Base-by-base conservation (phyloP, 805 yeast species). In the Barnettozyma pratensis region DNA sequence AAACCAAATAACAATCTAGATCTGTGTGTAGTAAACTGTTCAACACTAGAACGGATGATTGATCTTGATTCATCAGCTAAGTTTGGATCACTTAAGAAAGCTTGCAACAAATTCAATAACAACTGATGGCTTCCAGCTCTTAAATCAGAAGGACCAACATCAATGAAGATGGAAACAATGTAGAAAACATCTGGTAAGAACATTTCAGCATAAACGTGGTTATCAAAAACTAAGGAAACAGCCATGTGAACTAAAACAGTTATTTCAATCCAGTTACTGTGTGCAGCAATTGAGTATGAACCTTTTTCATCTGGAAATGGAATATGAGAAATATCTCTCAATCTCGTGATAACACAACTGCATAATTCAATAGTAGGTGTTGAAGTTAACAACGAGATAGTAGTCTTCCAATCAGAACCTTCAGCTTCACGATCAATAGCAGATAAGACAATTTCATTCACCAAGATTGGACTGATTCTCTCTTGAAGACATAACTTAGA, bases 341-440 rank as follows among this genome's bases (percentile, higher is more conserved):
- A 63, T 52, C 85, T 71, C 32, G 72, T 63, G 37, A 88, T 71
- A 2, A 87, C 76, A 44, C 78, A 74, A 7, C 87, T 83, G 57
- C 89, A 82, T 2, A 87, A 72, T 53, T 83, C 87, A n/a, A 83
- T 70, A 1, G 92, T 81, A 4, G 96, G 90, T 26, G 79, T 70
- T 11, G 79, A 64, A 1, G 84, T 75, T 54, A 88, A 69, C n/a
- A 85, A 72, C 1, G 84, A 74, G 2, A 84, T 74, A 6, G 82
- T 75, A 42, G 75, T 77, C 19, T 75, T 73, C 88, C 88, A 86
- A 42, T 76, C 81, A 37, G 79, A 76, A 4, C 83, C 85, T 55
- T 84, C 88, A n/a, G 88, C 82, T 54, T 84, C 85, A 58, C 83
- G 79, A 54, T 86, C 94, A 54, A 87, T 75, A 1, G 90, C 84